Conservation (phyloP, 2,329 filamentous ascomycete species). For the Monilinia fructicola region DNA sequence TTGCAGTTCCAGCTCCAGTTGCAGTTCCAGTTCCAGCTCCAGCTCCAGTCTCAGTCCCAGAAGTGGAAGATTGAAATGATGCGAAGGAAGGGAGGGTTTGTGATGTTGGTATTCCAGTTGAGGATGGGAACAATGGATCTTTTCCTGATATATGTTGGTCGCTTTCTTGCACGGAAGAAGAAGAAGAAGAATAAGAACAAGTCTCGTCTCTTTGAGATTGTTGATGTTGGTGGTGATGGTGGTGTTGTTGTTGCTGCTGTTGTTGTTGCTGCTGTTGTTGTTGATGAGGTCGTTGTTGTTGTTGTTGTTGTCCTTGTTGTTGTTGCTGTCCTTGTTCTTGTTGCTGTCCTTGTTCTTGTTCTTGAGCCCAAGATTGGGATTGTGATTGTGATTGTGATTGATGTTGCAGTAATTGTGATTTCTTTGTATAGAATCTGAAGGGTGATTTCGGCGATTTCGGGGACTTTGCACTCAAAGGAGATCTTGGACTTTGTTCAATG, state of each 20-base stretch:
- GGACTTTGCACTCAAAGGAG: constrained; percentile 35
- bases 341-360: background rate
- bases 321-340: background rate
- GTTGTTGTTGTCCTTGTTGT: background rate
- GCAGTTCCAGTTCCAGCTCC: too few species aligned
- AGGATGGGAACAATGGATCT: constrained; percentile 12
- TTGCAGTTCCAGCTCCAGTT: too few species aligned
- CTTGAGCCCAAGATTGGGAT: background rate
- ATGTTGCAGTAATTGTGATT: constrained; percentile 25
- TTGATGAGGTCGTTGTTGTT: background rate
- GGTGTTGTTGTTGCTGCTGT: constrained; percentile 26
- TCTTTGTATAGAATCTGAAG: constrained; percentile 38
- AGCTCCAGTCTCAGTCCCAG: too few species aligned
- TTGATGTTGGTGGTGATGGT: background rate
- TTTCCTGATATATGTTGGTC: constrained; percentile 28
- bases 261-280: background rate
- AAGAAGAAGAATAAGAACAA: too few species aligned
- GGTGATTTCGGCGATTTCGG: constrained; percentile 38
- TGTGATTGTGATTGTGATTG: constrained; percentile 7
- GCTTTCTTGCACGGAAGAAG: constrained; percentile 30
- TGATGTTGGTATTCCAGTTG: constrained; percentile 25
- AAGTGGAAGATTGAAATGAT: constrained; percentile 24
- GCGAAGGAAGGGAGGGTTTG: constrained; percentile 32
- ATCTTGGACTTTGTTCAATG: constrained; percentile 28
- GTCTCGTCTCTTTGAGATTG: constrained; percentile 26